Percentiles rank a stretch among this genome's conserved stretches.
phyloP scores from a whole-genome alignment of 176 grass and related monocot genomes.

The Triticum dicoccoides region DNA sequence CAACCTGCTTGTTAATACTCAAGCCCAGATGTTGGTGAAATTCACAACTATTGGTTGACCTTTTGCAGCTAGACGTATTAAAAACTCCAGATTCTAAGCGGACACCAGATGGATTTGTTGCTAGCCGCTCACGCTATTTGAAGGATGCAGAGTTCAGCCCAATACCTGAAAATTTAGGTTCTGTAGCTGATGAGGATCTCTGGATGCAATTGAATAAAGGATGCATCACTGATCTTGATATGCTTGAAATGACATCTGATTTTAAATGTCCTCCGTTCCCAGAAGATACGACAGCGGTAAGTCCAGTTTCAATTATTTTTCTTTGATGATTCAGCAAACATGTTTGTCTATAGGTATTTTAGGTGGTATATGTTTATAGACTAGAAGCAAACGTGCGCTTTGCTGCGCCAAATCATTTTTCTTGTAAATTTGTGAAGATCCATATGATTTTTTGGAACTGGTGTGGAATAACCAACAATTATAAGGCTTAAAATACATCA shows the following conservation, averaged over 20 bases:
- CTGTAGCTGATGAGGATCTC: constrained; percentile 59
- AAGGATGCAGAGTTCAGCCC: constrained; percentile 59
- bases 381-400: neutral
- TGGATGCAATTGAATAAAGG: constrained; percentile 85
- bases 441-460: too few species aligned
- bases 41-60: neutral
- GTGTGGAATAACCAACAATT: too few species aligned
- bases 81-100: constrained; percentile 74
- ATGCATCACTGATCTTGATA: constrained; percentile 70
- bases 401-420: neutral
- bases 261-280: constrained; percentile 29
- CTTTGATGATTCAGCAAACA: neutral
- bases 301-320: neutral
- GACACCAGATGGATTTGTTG: constrained; percentile 51
- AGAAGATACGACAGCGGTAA: constrained; percentile 44
- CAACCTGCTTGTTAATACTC: neutral
- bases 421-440: too few species aligned
- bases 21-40: neutral
- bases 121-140: constrained; percentile 44
- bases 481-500: too few species aligned
- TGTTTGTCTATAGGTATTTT: constrained; percentile 7
- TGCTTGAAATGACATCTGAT: constrained; percentile 71
- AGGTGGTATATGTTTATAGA: neutral
- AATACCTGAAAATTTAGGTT: constrained; percentile 57
- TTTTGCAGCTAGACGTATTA: constrained; percentile 47